A percentile compares a stretch with the other conserved stretches of the same genome.
phyloP scores from a whole-genome alignment of 1,284 basidiomycete species.

The Ustilago bromivora region DNA sequence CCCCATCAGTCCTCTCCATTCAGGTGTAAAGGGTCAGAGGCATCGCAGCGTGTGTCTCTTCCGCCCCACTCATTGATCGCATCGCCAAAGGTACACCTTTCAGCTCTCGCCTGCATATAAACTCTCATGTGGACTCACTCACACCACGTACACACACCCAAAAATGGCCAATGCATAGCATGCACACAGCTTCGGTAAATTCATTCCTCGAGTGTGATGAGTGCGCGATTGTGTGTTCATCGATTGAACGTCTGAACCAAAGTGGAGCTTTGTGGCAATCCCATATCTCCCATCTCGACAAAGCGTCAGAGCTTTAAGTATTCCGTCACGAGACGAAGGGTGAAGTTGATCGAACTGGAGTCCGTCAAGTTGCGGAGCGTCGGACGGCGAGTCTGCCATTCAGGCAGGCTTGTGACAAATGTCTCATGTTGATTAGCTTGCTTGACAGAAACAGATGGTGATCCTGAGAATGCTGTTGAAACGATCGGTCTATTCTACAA shows the following conservation, averaged over 20 bases:
- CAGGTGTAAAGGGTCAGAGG: slow-evolving; percentile 2
- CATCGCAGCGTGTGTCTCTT: slow-evolving; percentile 4
- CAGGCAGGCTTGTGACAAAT: too few relatives aligned
- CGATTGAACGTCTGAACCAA: not conserved
- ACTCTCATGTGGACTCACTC: slow-evolving; percentile 2
- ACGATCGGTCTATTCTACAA: not conserved
- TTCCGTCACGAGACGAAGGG: too few relatives aligned
- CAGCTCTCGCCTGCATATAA: slow-evolving; percentile 13
- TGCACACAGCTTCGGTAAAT: slow-evolving; percentile 13
- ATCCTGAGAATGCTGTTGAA: not conserved
- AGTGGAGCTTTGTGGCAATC: too few relatives aligned
- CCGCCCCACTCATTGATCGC: not conserved
- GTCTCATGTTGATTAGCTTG: too few relatives aligned
- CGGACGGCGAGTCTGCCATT: too few relatives aligned
- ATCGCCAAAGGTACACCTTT: slow-evolving; percentile 5
- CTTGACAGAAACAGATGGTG: not conserved
- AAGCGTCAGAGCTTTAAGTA: too few relatives aligned
- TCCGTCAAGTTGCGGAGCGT: too few relatives aligned
- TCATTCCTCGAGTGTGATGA: not conserved
- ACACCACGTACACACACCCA: slow-evolving; percentile 12
- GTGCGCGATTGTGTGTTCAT: not conserved
- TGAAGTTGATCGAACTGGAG: too few relatives aligned
- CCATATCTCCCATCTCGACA: too few relatives aligned
- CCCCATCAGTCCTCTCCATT: not conserved
- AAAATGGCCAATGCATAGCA: slow-evolving; percentile 26